These are phyloP conservation scores for Nitzschia putrida DNA, from an alignment of 108 stramenopile species.

Conservation along the genomic window DNA sequence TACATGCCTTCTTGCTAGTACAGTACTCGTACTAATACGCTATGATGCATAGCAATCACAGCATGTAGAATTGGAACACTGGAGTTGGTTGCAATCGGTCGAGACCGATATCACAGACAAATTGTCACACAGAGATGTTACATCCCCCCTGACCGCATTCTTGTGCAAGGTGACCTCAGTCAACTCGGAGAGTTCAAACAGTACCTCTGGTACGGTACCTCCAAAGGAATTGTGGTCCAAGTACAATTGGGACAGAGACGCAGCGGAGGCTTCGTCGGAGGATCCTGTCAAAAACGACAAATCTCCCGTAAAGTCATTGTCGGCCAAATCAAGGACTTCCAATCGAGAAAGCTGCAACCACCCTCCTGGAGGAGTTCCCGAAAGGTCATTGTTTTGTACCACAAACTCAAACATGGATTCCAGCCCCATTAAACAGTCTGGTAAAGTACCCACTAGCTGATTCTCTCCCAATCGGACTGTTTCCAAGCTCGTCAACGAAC, in stretches of 20 bases:
- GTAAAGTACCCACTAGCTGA: constrained; percentile 30
- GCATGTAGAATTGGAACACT: constrained; percentile 7
- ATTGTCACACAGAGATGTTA: constrained; percentile 26
- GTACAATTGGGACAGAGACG: constrained; percentile 27
- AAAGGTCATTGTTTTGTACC: constrained; percentile 20
- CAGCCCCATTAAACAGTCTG: constrained; percentile 53
- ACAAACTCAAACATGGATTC: constrained; percentile 16
- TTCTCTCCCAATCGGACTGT: constrained; percentile 18
- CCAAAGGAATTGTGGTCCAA: constrained; percentile 55
- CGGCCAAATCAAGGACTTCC: constrained; percentile 21
- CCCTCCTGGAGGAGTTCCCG: constrained; percentile 35
- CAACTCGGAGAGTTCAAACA: constrained; percentile 31
- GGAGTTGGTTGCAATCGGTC: constrained; percentile 23
- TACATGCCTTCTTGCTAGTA: neutral
- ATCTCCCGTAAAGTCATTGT: constrained; percentile 27
- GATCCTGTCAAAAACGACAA: constrained; percentile 5
- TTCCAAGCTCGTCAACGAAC: constrained; percentile 24
- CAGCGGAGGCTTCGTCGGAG: neutral
- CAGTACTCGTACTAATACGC: too few relatives aligned
- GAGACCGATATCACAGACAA: constrained; percentile 6
- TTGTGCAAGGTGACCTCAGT: constrained; percentile 44
- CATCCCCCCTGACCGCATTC: constrained; percentile 30
- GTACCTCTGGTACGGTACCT: constrained; percentile 39
- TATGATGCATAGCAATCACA: neutral
- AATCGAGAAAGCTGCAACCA: constrained; percentile 40